A percentile compares a stretch with the other conserved stretches of the same genome.
These are phyloP conservation scores for Apiospora pterosperma DNA, from an alignment of 2,329 filamentous ascomycete species.

Conservation along the genomic window DNA sequence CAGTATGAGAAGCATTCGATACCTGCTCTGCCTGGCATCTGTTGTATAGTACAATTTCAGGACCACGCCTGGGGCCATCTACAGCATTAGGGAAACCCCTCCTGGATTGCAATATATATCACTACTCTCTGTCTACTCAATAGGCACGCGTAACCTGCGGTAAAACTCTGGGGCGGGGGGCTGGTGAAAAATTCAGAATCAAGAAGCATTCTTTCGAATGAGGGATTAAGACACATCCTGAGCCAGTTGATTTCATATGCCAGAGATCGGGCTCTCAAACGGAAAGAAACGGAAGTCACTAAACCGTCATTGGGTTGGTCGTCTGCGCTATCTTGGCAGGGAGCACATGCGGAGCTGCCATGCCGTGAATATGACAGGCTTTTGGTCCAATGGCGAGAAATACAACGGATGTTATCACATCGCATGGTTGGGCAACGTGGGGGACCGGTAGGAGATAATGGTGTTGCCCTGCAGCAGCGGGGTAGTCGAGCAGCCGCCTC, in stretches of 20 bases:
- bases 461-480: conserved; percentile 2
- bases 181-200: not conserved
- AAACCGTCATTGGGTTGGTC: not conserved
- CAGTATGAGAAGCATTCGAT: not conserved
- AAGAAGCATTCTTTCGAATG: not conserved
- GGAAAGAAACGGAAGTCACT: not conserved
- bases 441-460: not conserved
- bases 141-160: not conserved
- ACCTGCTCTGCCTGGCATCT: not conserved
- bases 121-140: not conserved
- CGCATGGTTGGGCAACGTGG: conserved; percentile 4
- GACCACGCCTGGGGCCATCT: not conserved
- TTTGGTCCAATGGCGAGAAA: not conserved
- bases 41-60: not conserved
- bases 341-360: not conserved
- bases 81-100: not conserved
- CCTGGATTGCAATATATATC: not conserved
- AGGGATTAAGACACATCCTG: not conserved
- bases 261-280: not conserved
- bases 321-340: not conserved
- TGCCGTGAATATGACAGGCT: not conserved
- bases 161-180: not conserved
- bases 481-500: not conserved
- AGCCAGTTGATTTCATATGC: not conserved
- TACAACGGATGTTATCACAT: not conserved